Percentiles rank a stretch among this genome's conserved stretches.
phyloP scores from a whole-genome alignment of 768 basidiomycete genomes.

The Tricholoma bakamatsutake region DNA sequence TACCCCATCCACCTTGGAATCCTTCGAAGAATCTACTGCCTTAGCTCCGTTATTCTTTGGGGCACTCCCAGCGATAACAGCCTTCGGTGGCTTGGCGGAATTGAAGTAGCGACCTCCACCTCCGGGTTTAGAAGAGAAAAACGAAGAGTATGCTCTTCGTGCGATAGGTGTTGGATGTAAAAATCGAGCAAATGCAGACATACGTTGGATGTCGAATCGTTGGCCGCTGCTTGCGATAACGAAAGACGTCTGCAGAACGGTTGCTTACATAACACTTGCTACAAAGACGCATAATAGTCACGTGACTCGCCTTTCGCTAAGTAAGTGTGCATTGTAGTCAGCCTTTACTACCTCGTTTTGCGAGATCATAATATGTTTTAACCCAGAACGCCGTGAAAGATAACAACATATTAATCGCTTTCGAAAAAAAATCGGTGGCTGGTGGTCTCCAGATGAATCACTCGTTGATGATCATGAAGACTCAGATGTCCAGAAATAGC shows the following conservation, averaged over 20 bases:
- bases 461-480: too few relatives aligned
- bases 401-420: too few relatives aligned
- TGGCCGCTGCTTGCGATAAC: slow-evolving; percentile 7
- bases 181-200: slow-evolving; percentile 49
- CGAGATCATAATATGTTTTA: too few relatives aligned
- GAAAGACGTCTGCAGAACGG: background rate
- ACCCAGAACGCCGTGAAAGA: too few relatives aligned
- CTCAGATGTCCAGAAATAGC: too few relatives aligned
- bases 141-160: slow-evolving; percentile 66
- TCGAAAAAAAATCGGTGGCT: too few relatives aligned
- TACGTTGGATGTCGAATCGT: slow-evolving; percentile 17
- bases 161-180: slow-evolving; percentile 41
- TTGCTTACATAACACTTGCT: background rate
- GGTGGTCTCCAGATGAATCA: too few relatives aligned
- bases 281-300: too few relatives aligned
- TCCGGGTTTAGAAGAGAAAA: slow-evolving; percentile 75
- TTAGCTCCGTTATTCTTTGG: slow-evolving; percentile 22
- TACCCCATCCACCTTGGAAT: slow-evolving; percentile 15
- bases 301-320: too few relatives aligned
- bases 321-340: too few relatives aligned
- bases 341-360: too few relatives aligned
- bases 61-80: slow-evolving; percentile 27
- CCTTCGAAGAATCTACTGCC: slow-evolving; percentile 22
- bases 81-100: slow-evolving; percentile 62
- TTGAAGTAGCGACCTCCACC: slow-evolving; percentile 66